phyloP scores from a whole-genome alignment of 179 eudicot genomes.

The Silene noctiflora region DNA sequence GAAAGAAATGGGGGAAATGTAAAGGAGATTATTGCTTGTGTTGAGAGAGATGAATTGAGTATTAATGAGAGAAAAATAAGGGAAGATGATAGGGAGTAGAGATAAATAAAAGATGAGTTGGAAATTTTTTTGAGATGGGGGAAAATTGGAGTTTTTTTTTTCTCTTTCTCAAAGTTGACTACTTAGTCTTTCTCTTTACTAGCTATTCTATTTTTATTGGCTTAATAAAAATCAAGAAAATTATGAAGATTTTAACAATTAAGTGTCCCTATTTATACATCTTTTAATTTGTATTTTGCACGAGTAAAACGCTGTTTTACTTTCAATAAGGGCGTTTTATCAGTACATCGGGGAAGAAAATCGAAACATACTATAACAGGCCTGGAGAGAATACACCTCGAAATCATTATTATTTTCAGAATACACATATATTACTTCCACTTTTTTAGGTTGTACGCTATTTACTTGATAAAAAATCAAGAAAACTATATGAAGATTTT shows the following conservation, averaged over 20 bases:
- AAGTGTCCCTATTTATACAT: not conserved
- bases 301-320: not conserved
- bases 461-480: too few relatives aligned
- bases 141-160: not conserved
- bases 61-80: not conserved
- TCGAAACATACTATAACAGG: not conserved
- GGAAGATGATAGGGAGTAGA: slow-evolving; percentile 2
- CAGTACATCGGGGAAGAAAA: not conserved
- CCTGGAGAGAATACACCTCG: not conserved
- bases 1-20: not conserved
- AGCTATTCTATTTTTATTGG: too few relatives aligned
- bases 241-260: too few relatives aligned
- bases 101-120: not conserved
- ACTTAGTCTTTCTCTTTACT: too few relatives aligned
- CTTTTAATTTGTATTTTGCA: too few relatives aligned
- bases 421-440: not conserved
- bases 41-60: not conserved
- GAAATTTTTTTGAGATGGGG: not conserved
- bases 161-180: not conserved
- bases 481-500: too few relatives aligned
- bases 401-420: not conserved
- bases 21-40: not conserved
- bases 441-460: not conserved
- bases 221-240: too few relatives aligned
- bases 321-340: not conserved